phyloP scores from a whole-genome alignment of 2,329 filamentous ascomycete species.

The Alternaria gansuensis region DNA sequence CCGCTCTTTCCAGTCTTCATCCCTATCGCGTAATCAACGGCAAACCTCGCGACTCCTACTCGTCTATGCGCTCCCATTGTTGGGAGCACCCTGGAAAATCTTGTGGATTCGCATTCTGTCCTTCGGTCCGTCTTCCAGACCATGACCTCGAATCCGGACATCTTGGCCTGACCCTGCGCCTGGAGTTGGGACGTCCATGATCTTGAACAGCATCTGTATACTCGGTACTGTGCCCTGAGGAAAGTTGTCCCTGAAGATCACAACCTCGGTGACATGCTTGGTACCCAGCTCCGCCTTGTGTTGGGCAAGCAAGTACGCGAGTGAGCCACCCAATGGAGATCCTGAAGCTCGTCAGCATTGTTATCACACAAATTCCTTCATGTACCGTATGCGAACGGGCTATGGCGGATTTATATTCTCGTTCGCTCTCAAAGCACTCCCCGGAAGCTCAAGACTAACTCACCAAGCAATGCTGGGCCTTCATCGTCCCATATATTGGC shows the following conservation, averaged over 20 bases:
- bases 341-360: not conserved
- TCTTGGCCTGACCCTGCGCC: not conserved
- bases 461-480: slow-evolving; percentile 25
- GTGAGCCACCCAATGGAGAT: slow-evolving; percentile 17
- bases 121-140: not conserved
- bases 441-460: not conserved
- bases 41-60: not conserved
- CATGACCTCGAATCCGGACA: not conserved
- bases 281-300: slow-evolving; percentile 20
- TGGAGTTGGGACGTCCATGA: slow-evolving; percentile 6
- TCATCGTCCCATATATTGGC: slow-evolving; percentile 15
- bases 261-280: slow-evolving; percentile 11
- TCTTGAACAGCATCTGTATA: slow-evolving; percentile 12
- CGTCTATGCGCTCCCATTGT: not conserved
- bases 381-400: not conserved
- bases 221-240: not conserved
- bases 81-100: not conserved
- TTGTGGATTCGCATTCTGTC: not conserved
- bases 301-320: slow-evolving; percentile 18
- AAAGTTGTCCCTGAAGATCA: slow-evolving; percentile 17
- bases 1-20: not conserved
- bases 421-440: not conserved
- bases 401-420: not conserved
- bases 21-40: not conserved
- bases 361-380: not conserved